A percentile compares a stretch with the other conserved stretches of the same genome.
These are phyloP conservation scores for Metschnikowia cerradonensis DNA, from an alignment of 805 yeast genomes.

Conservation along the genomic window DNA sequence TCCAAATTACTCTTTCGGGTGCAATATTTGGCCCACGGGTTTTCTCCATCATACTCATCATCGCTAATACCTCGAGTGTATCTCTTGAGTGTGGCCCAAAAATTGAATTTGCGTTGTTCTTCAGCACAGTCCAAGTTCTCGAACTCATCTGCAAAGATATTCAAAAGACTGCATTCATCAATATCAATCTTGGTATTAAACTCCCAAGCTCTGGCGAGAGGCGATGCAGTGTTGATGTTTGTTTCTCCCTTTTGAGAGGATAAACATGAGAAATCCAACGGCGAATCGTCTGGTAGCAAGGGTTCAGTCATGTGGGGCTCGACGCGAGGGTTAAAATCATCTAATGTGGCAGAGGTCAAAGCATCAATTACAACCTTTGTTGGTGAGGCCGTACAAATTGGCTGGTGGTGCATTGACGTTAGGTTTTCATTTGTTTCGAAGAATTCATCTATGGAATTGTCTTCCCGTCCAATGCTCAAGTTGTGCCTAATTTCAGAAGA, in stretches of 20 bases:
- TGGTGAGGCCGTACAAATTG: background rate
- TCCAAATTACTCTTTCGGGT: background rate
- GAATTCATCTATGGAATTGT: conserved; percentile 14
- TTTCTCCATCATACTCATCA: conserved; percentile 14
- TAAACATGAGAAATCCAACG: conserved; percentile 13
- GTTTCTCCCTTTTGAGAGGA: conserved; percentile 8
- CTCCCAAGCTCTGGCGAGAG: conserved; percentile 16
- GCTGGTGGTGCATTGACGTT: background rate
- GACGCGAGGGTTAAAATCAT: conserved; percentile 10
- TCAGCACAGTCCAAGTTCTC: conserved; percentile 10
- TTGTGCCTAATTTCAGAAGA: background rate
- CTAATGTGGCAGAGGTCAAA: conserved; percentile 8
- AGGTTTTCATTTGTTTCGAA: conserved; percentile 11
- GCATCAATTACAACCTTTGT: background rate
- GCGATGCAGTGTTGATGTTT: conserved; percentile 12
- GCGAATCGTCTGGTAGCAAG: conserved; percentile 12
- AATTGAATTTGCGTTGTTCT: background rate
- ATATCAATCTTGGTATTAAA: conserved; percentile 7
- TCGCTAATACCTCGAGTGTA: conserved; percentile 12
- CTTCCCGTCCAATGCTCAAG: conserved; percentile 3
- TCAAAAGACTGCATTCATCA: conserved; percentile 14
- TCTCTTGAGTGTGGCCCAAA: conserved; percentile 11
- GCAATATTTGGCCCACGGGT: conserved; percentile 18
- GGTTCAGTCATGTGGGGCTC: conserved; percentile 18
- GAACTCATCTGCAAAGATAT: conserved; percentile 16